A percentile compares a stretch with the other conserved stretches of the same genome.
Evolutionary conservation across 352 stramenopile species (phyloP).

Genomic region (Nothophytophthora sp.): DNA sequence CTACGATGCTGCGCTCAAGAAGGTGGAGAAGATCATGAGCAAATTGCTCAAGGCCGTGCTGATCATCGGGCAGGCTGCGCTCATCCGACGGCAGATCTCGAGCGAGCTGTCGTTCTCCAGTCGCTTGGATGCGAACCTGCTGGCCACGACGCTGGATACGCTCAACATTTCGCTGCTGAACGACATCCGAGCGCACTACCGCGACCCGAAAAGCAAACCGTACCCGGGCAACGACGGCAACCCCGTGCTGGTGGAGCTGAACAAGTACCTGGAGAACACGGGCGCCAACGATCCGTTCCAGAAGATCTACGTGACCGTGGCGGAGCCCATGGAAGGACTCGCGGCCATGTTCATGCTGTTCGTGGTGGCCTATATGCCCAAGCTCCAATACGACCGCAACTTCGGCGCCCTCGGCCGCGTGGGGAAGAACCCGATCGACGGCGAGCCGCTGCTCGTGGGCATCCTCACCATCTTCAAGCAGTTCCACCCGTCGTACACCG

Average conservation of each 20-base stretch:
- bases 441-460: conserved; percentile 89
- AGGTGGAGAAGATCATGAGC: conserved; percentile 95
- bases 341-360: conserved; percentile 92
- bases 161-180: conserved; percentile 91
- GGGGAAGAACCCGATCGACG: conserved; percentile 92
- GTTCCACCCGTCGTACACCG: conserved; percentile 94
- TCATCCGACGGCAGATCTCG: conserved; percentile 92
- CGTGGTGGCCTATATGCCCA: conserved; percentile 92
- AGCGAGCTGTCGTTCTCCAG: conserved; percentile 92
- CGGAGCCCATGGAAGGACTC: conserved; percentile 88
- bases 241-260: conserved; percentile 88
- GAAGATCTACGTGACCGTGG: conserved; percentile 95
- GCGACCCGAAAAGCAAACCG: conserved; percentile 76
- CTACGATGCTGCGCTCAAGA: conserved; percentile 91
- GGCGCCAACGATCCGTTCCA: conserved; percentile 92
- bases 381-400: conserved; percentile 92
- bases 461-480: conserved; percentile 94
- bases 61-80: conserved; percentile 93
- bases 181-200: conserved; percentile 89
- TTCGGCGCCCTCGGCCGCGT: conserved; percentile 90
- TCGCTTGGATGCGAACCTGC: conserved; percentile 89
- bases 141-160: conserved; percentile 89
- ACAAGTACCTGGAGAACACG: conserved; percentile 92
- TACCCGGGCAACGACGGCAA: conserved; percentile 81
- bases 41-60: conserved; percentile 92